A percentile compares a stretch with the other conserved stretches of the same genome.
Evolutionary conservation across 129 eudicot species (phyloP).

Genomic region (Helichrysum umbraculigerum): DNA sequence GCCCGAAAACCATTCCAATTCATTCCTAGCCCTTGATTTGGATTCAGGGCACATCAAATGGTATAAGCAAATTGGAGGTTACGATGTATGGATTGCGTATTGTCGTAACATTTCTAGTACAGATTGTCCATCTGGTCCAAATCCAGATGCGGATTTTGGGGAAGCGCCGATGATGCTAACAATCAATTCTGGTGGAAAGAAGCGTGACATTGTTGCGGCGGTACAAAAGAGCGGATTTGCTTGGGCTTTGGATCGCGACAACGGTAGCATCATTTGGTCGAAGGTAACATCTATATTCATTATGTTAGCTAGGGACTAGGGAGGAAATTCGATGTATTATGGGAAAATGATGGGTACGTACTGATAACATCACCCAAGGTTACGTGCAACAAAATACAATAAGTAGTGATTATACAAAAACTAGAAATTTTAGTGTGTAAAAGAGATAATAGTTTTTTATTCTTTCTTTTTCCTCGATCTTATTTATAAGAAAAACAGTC

Average conservation of each 20-base stretch:
- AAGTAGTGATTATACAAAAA: too few species aligned
- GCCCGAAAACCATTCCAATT: conserved; percentile 54
- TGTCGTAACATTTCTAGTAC: conserved; percentile 55
- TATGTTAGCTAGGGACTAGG: too few species aligned
- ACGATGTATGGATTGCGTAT: conserved; percentile 54
- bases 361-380: too few species aligned
- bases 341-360: too few species aligned
- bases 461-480: too few species aligned
- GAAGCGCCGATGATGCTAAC: conserved; percentile 80
- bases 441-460: too few species aligned
- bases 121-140: conserved; percentile 82
- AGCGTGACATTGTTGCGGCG: conserved; percentile 59
- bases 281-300: conserved; percentile 31
- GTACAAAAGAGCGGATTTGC: conserved; percentile 90
- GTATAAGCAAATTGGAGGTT: conserved; percentile 65
- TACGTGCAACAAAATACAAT: too few species aligned
- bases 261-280: conserved; percentile 69
- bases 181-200: conserved; percentile 19
- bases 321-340: too few species aligned
- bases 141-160: conserved; percentile 74
- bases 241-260: conserved; percentile 73
- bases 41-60: conserved; percentile 54
- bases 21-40: conserved; percentile 61
- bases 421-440: too few species aligned
- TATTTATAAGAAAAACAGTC: too few species aligned